Conservation (phyloP, 169 alveolate genomes). For the Perkinsus olseni region DNA sequence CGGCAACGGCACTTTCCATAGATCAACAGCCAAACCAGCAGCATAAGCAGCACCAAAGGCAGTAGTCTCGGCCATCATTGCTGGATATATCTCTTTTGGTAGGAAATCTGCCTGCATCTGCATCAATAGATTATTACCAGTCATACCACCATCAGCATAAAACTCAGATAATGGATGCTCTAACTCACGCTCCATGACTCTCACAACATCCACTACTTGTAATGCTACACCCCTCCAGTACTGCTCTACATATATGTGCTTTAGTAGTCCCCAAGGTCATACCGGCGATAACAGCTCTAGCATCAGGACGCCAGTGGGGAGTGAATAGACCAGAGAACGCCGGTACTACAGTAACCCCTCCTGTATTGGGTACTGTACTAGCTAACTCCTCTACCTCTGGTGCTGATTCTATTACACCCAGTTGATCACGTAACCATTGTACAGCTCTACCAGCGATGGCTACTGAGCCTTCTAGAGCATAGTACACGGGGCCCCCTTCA, state of each 20-base stretch:
- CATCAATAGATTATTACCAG: constrained; percentile 65
- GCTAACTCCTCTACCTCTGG: constrained; percentile 43
- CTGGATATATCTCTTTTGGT: constrained; percentile 42
- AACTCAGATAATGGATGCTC: constrained; percentile 37
- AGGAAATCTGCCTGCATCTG: constrained; percentile 69
- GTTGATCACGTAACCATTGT: constrained; percentile 70
- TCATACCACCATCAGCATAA: constrained; percentile 85
- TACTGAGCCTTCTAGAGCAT: constrained; percentile 87
- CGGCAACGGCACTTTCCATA: background rate
- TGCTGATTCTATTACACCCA: constrained; percentile 40
- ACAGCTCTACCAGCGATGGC: constrained; percentile 82
- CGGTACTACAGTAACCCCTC: constrained; percentile 81
- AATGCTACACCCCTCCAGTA: constrained; percentile 74
- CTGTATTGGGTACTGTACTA: constrained; percentile 54
- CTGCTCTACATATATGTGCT: constrained; percentile 74
- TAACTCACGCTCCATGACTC: constrained; percentile 44
- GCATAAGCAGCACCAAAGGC: constrained; percentile 77
- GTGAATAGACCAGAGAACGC: constrained; percentile 83
- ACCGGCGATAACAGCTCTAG: constrained; percentile 76
- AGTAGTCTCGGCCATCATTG: constrained; percentile 54
- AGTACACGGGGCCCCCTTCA: constrained; percentile 46
- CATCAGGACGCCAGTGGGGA: constrained; percentile 83
- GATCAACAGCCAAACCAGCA: constrained; percentile 58
- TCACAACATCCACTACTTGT: constrained; percentile 62
- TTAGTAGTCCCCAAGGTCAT: constrained; percentile 66